phyloP scores from a whole-genome alignment of 441 rosid genomes.

The Dalechampia spathulata region DNA sequence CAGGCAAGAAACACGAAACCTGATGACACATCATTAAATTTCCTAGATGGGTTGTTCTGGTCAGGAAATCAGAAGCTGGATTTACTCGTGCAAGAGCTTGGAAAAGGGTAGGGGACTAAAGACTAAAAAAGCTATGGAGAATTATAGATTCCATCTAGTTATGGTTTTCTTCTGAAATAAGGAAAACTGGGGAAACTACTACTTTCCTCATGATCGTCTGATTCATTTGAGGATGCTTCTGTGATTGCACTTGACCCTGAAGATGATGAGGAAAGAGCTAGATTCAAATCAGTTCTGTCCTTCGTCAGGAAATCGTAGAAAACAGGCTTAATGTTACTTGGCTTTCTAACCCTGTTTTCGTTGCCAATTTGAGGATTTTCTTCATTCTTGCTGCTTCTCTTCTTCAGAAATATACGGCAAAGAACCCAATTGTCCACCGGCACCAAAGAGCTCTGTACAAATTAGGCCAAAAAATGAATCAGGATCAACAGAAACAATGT shows the following conservation, averaged over 20 bases:
- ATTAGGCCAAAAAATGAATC: slow-evolving; percentile 7
- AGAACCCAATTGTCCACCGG: slow-evolving; percentile 78
- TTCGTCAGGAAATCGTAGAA: slow-evolving; percentile 74
- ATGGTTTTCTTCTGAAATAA: slow-evolving; percentile 52
- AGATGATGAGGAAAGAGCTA: slow-evolving; percentile 51
- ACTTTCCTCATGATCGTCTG: slow-evolving; percentile 58
- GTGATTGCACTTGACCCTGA: slow-evolving; percentile 42
- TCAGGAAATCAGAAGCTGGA: slow-evolving; percentile 25
- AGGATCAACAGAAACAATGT: not conserved
- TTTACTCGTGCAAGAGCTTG: slow-evolving; percentile 18
- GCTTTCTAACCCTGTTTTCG: slow-evolving; percentile 28
- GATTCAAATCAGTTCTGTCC: slow-evolving; percentile 54
- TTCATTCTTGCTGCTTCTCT: slow-evolving; percentile 45
- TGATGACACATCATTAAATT: slow-evolving; percentile 17
- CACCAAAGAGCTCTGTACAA: slow-evolving; percentile 39
- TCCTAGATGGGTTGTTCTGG: slow-evolving; percentile 25
- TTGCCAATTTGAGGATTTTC: slow-evolving; percentile 22
- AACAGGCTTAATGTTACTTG: slow-evolving; percentile 45
- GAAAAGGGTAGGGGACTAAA: not conserved
- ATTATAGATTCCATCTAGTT: slow-evolving; percentile 23
- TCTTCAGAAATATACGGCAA: slow-evolving; percentile 89
- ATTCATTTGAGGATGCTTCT: slow-evolving; percentile 25
- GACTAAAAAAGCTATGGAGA: too few relatives aligned
- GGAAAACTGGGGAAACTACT: slow-evolving; percentile 67
- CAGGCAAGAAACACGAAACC: slow-evolving; percentile 17